Conservation (phyloP, 352 stramenopile genomes). For the Pythium biforme region DNA sequence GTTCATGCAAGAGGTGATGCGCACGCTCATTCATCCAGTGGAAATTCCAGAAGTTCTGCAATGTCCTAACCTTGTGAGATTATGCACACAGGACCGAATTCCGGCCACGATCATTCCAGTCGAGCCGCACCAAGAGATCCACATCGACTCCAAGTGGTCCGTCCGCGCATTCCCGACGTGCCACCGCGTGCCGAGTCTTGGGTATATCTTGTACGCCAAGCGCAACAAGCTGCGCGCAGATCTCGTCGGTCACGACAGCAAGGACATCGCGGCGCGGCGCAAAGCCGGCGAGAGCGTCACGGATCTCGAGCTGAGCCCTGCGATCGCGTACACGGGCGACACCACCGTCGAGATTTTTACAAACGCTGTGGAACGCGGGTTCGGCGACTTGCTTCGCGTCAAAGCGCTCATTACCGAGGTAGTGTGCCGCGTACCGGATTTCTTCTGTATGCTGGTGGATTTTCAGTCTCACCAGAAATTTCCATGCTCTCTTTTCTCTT, state of each 20-base stretch:
- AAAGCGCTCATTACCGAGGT: conserved; percentile 84
- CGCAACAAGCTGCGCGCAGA: conserved; percentile 50
- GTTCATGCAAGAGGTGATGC: conserved; percentile 54
- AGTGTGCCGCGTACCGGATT: not conserved
- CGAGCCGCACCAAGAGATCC: conserved; percentile 48
- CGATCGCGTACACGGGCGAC: conserved; percentile 85
- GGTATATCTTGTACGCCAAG: conserved; percentile 72
- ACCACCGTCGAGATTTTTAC: conserved; percentile 66
- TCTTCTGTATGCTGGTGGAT: not conserved
- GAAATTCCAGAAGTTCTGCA: no score
- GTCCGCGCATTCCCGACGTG: conserved; percentile 65
- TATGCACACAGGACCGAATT: conserved; percentile 34
- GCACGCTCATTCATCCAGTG: not conserved
- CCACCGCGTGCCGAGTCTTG: conserved; percentile 76
- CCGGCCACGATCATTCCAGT: conserved; percentile 49
- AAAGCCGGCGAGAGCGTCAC: conserved; percentile 51
- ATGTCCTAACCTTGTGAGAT: not conserved
- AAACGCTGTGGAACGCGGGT: conserved; percentile 14
- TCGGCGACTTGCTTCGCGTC: conserved; percentile 55
- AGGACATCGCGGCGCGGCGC: conserved; percentile 49
- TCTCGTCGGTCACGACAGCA: conserved; percentile 34
- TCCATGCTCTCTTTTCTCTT: not conserved
- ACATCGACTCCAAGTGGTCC: conserved; percentile 54
- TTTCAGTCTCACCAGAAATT: not conserved
- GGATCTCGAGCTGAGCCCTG: conserved; percentile 29